phyloP scores from a whole-genome alignment of 2,329 filamentous ascomycete species.

The Tympanopsis confertula region DNA sequence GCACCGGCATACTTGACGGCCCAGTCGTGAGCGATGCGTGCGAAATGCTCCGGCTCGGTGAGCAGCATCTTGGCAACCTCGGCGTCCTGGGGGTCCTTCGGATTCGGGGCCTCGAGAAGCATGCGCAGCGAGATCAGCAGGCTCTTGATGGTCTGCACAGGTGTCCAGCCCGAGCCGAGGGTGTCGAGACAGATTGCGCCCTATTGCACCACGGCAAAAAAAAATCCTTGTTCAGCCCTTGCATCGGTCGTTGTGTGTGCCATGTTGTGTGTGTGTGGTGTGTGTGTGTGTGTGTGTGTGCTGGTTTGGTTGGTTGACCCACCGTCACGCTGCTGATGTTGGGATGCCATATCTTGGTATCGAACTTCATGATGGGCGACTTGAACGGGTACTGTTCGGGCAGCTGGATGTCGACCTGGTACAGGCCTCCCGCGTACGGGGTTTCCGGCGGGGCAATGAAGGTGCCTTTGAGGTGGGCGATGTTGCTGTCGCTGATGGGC shows the following conservation, averaged over 20 bases:
- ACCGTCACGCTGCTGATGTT: slow-evolving; percentile 93
- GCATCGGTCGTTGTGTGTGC: no score
- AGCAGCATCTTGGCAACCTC: slow-evolving; percentile 88
- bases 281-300: no score
- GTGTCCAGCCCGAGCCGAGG: slow-evolving; percentile 80
- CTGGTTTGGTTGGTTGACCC: slow-evolving; percentile 19
- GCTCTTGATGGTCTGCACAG: slow-evolving; percentile 91
- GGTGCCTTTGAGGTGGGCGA: slow-evolving; percentile 72
- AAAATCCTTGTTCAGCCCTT: no score
- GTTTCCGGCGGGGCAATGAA: slow-evolving; percentile 85
- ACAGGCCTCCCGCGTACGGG: slow-evolving; percentile 81
- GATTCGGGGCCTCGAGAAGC: slow-evolving; percentile 84
- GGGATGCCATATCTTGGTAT: slow-evolving; percentile 92
- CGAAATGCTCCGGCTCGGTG: slow-evolving; percentile 66
- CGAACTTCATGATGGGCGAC: slow-evolving; percentile 80
- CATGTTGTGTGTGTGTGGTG: no score
- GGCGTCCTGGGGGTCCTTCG: slow-evolving; percentile 91
- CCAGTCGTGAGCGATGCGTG: slow-evolving; percentile 79
- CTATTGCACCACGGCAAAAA: slow-evolving; percentile 29
- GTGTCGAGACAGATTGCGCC: slow-evolving; percentile 96
- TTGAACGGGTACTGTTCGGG: slow-evolving; percentile 87
- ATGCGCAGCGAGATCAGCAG: slow-evolving; percentile 87
- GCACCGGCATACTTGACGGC: slow-evolving; percentile 74
- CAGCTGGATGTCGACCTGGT: slow-evolving; percentile 73
- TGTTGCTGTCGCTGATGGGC: slow-evolving; percentile 51